Evolutionary conservation across 2,329 filamentous ascomycete species (phyloP), one percentile per base, ranked within the genome.

Genomic region (Microsporum audouinii): DNA sequence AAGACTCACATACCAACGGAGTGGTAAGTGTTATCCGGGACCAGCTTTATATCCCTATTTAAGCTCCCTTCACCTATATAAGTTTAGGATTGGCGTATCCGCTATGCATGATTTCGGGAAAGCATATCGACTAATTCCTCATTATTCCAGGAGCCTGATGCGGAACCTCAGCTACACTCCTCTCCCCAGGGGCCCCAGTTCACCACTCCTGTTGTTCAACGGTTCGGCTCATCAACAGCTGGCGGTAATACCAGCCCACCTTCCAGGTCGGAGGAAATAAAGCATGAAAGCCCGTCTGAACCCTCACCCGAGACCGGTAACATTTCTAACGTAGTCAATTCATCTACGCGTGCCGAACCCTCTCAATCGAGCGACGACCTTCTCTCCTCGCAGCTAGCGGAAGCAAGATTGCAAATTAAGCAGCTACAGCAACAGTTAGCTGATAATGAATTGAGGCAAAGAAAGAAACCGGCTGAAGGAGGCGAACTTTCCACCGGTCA

Each of bases 381-480:
- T 23, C 72, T 92, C 51, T 85, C 88, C 75, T 77, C 80, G 58
- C 87, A 92, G 74, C 83, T 95, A 38, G 80, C 83, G 57, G 84
- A 90, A 66, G 88, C 90, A 36, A 86, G 91, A 71, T 84, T 84
- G 33, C 84, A 86, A 64, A 88, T 95, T 65, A 78, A 84, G 61
- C 80, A 81, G 63, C 79, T 94, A 66, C 86, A 82, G 71, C 78
- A 87, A 65, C 79, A 85, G 69, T 72, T 80, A 29, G 76, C 80
- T 69, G 87, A 91, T 60, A 80, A 84, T 61, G 89, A 88, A 38
- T 76, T 96, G 63, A 82, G 89, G 70, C 88, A 95, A 79, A 84
- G 91, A 67, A 95, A 94, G 78, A 78, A 81, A 14, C 83, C 82
- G 67, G 73, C 71, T 45, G 75, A 82, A 58, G 78, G 81, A 63